Conservation (phyloP, 306 rosid species). For the Carpinus viminea region DNA sequence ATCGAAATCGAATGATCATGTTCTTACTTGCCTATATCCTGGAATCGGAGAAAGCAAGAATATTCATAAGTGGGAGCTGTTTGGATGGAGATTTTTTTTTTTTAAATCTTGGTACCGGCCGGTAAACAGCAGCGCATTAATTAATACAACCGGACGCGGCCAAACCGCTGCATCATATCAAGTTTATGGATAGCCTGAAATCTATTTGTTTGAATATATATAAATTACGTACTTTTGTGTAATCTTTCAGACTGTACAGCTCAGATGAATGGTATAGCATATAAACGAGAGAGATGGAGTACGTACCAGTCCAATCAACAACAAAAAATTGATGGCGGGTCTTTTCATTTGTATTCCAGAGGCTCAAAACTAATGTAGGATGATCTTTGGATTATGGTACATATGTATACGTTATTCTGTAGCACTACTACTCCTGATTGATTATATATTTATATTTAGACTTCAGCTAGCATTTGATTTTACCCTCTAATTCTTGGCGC, state of each 20-base stretch:
- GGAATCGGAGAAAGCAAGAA: conserved; percentile 1
- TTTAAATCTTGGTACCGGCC: conserved; percentile 1
- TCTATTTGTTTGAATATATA: background rate
- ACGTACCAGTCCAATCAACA: too few species aligned
- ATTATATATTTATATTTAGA: background rate
- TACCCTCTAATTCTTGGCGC: background rate
- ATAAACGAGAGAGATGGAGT: background rate
- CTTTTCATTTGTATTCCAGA: background rate
- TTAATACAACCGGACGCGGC: background rate
- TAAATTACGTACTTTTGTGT: background rate
- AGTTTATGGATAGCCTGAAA: background rate
- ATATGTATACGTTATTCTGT: background rate
- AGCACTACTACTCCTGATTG: background rate
- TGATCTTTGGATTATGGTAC: background rate
- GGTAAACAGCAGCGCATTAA: conserved; percentile 2
- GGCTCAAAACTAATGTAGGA: background rate
- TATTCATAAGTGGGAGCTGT: background rate
- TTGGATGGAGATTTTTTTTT: conserved; percentile 5
- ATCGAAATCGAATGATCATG: background rate
- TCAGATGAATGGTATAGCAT: background rate
- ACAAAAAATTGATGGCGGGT: background rate
- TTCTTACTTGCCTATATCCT: background rate
- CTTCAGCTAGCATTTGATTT: background rate
- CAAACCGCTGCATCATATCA: background rate
- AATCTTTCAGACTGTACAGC: background rate